These are phyloP conservation scores for Lichtheimia corymbifera DNA, from an alignment of 371 early-diverging fungal species.

Conservation along the genomic window DNA sequence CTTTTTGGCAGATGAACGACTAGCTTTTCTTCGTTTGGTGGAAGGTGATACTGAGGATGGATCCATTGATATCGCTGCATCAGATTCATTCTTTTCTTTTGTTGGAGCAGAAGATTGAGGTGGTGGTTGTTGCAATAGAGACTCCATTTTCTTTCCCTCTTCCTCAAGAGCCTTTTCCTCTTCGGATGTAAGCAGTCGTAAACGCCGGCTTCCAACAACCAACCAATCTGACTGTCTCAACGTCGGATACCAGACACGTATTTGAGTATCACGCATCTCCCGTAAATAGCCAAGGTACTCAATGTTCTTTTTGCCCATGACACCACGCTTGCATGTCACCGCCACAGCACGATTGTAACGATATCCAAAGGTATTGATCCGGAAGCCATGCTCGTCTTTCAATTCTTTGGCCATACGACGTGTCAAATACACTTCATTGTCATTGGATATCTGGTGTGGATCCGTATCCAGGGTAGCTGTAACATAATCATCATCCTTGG, in stretches of 20 bases:
- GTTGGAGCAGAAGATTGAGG: background rate
- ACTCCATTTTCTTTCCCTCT: background rate
- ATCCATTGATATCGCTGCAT: background rate
- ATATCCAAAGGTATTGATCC: slow-evolving; percentile 54
- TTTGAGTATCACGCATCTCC: slow-evolving; percentile 32
- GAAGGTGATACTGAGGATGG: background rate
- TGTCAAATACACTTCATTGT: slow-evolving; percentile 57
- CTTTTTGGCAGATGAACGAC: slow-evolving; percentile 11
- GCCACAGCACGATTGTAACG: slow-evolving; percentile 49
- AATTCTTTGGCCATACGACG: slow-evolving; percentile 52
- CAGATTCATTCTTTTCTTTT: background rate
- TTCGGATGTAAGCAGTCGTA: slow-evolving; percentile 30
- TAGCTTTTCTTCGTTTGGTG: slow-evolving; percentile 9
- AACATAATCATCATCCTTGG: slow-evolving; percentile 30
- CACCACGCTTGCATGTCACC: slow-evolving; percentile 23
- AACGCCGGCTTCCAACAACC: slow-evolving; percentile 33
- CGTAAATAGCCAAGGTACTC: slow-evolving; percentile 36
- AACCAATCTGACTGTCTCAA: slow-evolving; percentile 40
- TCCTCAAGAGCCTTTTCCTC: slow-evolving; percentile 22
- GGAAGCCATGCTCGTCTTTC: slow-evolving; percentile 42
- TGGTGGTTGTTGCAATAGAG: background rate
- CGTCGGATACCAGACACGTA: slow-evolving; percentile 42
- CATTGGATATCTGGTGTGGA: slow-evolving; percentile 45
- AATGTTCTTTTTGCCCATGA: slow-evolving; percentile 11
- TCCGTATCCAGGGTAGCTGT: slow-evolving; percentile 35